Percentiles rank a stretch among this genome's conserved stretches.
Evolutionary conservation across 2,329 filamentous ascomycete genomes (phyloP).

Genomic region (Rosellinia necatrix): DNA sequence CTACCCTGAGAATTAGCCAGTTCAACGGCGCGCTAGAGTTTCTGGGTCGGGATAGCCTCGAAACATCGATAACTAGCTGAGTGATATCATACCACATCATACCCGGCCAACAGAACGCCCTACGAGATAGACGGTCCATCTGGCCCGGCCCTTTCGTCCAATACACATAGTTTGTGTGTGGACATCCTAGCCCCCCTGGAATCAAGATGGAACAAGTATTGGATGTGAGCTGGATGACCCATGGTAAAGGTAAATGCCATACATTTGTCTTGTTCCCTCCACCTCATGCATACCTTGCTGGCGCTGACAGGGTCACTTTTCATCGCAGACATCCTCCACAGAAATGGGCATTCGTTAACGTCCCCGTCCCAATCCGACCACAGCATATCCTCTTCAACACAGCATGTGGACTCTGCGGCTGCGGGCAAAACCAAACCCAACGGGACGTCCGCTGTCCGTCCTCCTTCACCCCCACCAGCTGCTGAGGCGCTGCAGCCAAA

Average conservation of each 20-base stretch:
- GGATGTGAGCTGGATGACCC: slow-evolving; percentile 87
- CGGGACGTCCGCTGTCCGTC: slow-evolving; percentile 30
- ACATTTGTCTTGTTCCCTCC: slow-evolving; percentile 1
- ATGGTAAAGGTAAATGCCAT: slow-evolving; percentile 74
- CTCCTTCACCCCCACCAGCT: slow-evolving; percentile 26
- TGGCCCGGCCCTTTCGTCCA: neutral
- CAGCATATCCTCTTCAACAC: slow-evolving; percentile 27
- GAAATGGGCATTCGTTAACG: slow-evolving; percentile 28
- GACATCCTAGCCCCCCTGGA: neutral
- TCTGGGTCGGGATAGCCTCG: neutral
- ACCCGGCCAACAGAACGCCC: no score
- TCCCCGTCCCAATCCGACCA: slow-evolving; percentile 32
- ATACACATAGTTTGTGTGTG: neutral
- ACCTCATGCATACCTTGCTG: neutral
- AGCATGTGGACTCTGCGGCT: slow-evolving; percentile 26
- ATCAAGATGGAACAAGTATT: slow-evolving; percentile 75
- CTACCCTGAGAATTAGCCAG: no score
- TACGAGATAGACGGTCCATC: neutral
- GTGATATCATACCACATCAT: neutral
- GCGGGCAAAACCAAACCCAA: slow-evolving; percentile 35
- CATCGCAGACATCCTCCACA: slow-evolving; percentile 35
- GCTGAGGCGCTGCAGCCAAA: slow-evolving; percentile 24
- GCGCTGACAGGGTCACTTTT: slow-evolving; percentile 25
- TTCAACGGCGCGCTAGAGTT: neutral
- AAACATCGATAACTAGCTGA: neutral